Conservation (phyloP, 495 filamentous ascomycete genomes). For the Hypomontagnella monticulosa region DNA sequence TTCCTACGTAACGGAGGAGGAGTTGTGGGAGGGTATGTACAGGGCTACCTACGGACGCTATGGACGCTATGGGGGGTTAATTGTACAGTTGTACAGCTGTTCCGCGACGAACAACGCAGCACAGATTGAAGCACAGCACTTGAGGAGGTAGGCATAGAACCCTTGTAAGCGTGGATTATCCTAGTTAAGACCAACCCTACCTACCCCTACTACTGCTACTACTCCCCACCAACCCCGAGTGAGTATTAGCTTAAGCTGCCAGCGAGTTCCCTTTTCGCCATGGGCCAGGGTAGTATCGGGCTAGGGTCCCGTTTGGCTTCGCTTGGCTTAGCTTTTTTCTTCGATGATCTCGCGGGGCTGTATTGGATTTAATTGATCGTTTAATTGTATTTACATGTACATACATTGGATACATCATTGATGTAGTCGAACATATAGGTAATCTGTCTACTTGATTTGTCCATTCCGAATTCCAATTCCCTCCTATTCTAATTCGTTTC, state of each 20-base stretch:
- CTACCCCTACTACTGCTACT: constrained; percentile 3
- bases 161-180: not conserved
- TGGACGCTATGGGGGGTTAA: not conserved
- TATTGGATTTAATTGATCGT: constrained; percentile 12
- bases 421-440: not conserved
- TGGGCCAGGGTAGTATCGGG: constrained; percentile 31
- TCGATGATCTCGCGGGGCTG: constrained; percentile 38
- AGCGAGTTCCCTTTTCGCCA: constrained; percentile 29
- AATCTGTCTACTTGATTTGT: constrained; percentile 26
- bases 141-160: not conserved
- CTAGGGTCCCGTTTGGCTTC: constrained; percentile 31
- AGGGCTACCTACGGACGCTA: not conserved
- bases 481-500: constrained; percentile 37
- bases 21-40: not conserved
- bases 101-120: constrained; percentile 41
- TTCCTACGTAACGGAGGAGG: not conserved
- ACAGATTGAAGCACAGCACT: constrained; percentile 11
- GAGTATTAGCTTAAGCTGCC: constrained; percentile 26
- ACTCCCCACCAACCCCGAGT: constrained; percentile 20
- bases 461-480: constrained; percentile 30
- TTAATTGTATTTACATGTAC: not conserved
- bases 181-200: not conserved
- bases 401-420: not conserved
- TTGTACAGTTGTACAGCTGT: constrained; percentile 26
- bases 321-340: constrained; percentile 15